phyloP scores from a whole-genome alignment of 345 rosid genomes.

The Clarkia xantiana region DNA sequence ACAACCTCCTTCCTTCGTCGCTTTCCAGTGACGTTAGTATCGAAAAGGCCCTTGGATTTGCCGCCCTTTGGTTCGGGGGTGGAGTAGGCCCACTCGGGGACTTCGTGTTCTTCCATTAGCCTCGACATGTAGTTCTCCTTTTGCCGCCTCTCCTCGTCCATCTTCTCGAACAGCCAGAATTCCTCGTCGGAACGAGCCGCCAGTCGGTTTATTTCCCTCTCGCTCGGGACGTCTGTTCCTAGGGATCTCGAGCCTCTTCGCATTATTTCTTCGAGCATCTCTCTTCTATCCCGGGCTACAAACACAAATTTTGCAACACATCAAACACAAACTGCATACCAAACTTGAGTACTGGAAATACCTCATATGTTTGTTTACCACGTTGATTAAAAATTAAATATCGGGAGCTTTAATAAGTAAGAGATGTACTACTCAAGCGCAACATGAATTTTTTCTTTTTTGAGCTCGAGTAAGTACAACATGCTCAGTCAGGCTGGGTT shows the following conservation, averaged over 20 bases:
- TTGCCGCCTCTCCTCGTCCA: conserved; percentile 86
- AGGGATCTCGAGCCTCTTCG: conserved; percentile 92
- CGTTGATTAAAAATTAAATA: too few species aligned
- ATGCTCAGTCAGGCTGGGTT: too few species aligned
- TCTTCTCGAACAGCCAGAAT: conserved; percentile 76
- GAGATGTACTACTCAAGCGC: too few species aligned
- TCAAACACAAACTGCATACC: conserved; percentile 1
- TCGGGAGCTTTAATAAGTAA: too few species aligned
- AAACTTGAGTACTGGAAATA: too few species aligned
- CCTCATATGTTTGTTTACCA: too few species aligned
- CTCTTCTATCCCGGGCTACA: conserved; percentile 93
- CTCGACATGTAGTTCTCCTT: conserved; percentile 79
- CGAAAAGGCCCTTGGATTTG: conserved; percentile 33
- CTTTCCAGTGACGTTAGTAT: conserved; percentile 45
- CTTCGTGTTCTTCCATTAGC: conserved; percentile 92
- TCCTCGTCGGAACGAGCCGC: conserved; percentile 89
- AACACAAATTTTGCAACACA: conserved; percentile 7
- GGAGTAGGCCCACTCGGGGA: conserved; percentile 89
- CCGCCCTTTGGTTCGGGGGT: conserved; percentile 41
- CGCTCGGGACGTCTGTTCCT: conserved; percentile 94
- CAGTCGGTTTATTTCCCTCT: conserved; percentile 94
- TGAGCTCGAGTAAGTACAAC: too few species aligned
- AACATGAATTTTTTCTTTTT: too few species aligned
- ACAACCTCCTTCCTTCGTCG: conserved; percentile 70
- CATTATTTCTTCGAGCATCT: conserved; percentile 93